phyloP scores from a whole-genome alignment of 495 filamentous ascomycete genomes.

The Bathelium albidoporum region DNA sequence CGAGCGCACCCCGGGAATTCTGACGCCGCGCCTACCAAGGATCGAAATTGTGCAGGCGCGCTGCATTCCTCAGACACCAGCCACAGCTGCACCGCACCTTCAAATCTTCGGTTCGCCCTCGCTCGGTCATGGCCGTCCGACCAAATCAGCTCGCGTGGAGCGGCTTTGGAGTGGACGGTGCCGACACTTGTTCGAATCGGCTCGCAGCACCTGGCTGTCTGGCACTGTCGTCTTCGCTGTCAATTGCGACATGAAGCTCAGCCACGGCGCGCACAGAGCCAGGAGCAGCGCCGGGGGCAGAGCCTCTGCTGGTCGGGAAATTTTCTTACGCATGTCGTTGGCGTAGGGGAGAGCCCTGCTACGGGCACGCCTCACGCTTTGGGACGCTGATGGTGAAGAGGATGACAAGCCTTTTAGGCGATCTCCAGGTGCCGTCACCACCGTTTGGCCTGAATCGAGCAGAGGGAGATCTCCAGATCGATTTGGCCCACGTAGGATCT shows the following conservation, averaged over 20 bases:
- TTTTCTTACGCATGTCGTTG: slow-evolving; percentile 2
- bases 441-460: background rate
- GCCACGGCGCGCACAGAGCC: background rate
- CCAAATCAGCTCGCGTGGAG: too few relatives aligned
- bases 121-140: too few relatives aligned
- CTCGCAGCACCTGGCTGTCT: too few relatives aligned
- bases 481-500: background rate
- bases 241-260: background rate
- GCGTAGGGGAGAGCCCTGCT: background rate
- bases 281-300: too few relatives aligned
- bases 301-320: background rate
- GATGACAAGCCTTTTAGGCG: background rate
- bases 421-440: too few relatives aligned
- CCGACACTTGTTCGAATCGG: too few relatives aligned
- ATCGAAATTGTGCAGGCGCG: background rate
- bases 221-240: too few relatives aligned
- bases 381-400: background rate
- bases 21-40: background rate
- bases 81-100: slow-evolving; percentile 1
- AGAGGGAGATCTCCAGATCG: background rate
- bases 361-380: background rate
- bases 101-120: too few relatives aligned
- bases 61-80: background rate
- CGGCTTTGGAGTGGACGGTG: too few relatives aligned
- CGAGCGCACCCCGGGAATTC: background rate